Evolutionary conservation across 2,329 filamentous ascomycete species (phyloP), one percentile per base, ranked within the genome.

Genomic region (Coccinonectria pachysandricola): DNA sequence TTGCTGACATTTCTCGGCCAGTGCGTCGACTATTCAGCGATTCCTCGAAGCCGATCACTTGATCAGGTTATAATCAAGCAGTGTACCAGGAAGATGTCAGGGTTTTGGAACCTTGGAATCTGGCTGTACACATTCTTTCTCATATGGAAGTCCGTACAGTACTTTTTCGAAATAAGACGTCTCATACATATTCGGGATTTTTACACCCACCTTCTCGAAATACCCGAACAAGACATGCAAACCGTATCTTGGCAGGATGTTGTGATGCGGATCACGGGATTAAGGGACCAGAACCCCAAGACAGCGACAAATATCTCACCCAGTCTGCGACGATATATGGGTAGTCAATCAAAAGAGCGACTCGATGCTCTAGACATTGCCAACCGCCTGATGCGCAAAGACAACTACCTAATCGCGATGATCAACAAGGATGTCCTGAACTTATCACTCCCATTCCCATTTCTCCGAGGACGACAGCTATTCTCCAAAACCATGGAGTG

Each of bases 281-380:
- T 95, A 12, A 71, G 87, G 35, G 85, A 94, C 46, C 69, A 83
- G 15, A 94, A 95, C 43, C 75, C 87, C n/a, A 75, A 79, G 35
- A 94, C 87, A 10, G 70, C 71, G 7, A 63, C 56, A 7, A 71
- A 68, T 31, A 59, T 74, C 32, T 64, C 67, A 1, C 57, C 59
- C 4, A 57, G 55, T 5, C 57, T 71, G 31, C 63, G 68, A 3
- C 59, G 56, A n/a, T 75, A 63, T 40, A 66, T 88, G 36, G 81
- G 82, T 23, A 86, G 77, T 32, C 85, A 92, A 49, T 92, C 85
- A 12, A 93, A 95, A 52, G 85, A 96, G 56, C 72, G 88, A 36
- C 77, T 98, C 42, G 91, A 95, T 54, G 91, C 91, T 8, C 85
- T 95, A 45, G 91, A 95, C 48, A 96, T 98, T 51, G 91, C 91